Evolutionary conservation across 1,284 basidiomycete species (phyloP), one percentile per base, ranked within the genome.

Genomic region (Rhodotorula sp.): DNA sequence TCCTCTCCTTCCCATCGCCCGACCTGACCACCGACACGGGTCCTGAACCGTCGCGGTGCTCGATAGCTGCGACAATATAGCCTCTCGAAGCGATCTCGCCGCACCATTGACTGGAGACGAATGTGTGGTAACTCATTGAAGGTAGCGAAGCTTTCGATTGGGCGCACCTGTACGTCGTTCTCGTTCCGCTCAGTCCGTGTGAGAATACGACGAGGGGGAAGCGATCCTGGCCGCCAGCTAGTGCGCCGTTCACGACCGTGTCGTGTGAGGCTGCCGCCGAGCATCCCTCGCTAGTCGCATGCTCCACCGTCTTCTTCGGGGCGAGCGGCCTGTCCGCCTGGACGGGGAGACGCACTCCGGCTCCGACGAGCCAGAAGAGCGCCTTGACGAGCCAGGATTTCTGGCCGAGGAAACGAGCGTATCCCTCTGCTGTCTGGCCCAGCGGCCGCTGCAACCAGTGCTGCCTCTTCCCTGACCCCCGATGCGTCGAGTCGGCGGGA

Each of bases 141-240:
- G 44, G 32, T 13, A 34, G 24, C 6, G 30, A 20, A 47, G 51
- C 1, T 36, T 36, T 36, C 36, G 36, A 36, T 36, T 2, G 4
- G 11, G 44, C 64, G 52, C 30, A 59, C 58, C 71, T 59, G 78
- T 91, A 92, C 1, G 86, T 85, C 1, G 86, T 89, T 30, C 86
- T 82, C 52, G 85, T 86, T 1, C 90, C 90, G n/a, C 86, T 88
- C 19, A 92, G 83, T 27, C 91, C 90, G 81, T 92, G 90, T 24
- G 88, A 90, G 80, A 91, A 91, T 56, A 91, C 84, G 39, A 90
- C 85, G 22, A 92, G 82, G 0, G 89, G 89, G 24, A 58, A 63
- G n/a, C 39, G 24, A 49, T 47, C 7, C 34, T 36, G 48, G 46
- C 54, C 39, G 4, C 39, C 22, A 0, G 39, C 39, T 24, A 30